phyloP scores from a whole-genome alignment of 805 yeast genomes.

The Peterozyma xylosa region DNA sequence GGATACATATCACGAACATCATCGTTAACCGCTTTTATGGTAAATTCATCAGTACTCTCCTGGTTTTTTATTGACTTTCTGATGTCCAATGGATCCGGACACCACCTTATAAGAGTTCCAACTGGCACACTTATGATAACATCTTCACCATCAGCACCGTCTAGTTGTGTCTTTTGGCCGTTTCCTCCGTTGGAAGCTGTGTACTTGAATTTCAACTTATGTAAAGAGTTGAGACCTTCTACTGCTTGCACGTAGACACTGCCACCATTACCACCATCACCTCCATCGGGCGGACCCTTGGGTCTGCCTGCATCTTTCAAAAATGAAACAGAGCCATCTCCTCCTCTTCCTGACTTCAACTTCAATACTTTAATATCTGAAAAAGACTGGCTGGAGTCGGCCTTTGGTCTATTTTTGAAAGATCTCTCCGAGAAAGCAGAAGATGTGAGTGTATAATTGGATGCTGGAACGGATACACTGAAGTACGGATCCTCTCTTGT shows the following conservation, averaged over 20 bases:
- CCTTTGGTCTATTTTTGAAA: constrained; percentile 32
- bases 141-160: constrained; percentile 82
- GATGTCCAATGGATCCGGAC: constrained; percentile 59
- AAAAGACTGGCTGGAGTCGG: constrained; percentile 34
- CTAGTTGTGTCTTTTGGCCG: constrained; percentile 73
- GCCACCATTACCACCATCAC: constrained; percentile 97
- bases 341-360: constrained; percentile 76
- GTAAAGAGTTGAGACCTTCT: constrained; percentile 62
- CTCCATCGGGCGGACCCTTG: constrained; percentile 97
- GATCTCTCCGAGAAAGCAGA: constrained; percentile 31
- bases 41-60: constrained; percentile 14
- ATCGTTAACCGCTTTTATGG: constrained; percentile 3
- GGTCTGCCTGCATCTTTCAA: constrained; percentile 79
- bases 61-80: constrained; percentile 16
- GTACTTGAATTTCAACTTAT: constrained; percentile 59
- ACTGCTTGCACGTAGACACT: constrained; percentile 77
- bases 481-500: constrained; percentile 14
- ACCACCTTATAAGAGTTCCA: constrained; percentile 84
- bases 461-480: constrained; percentile 20
- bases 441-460: constrained; percentile 23
- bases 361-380: constrained; percentile 64
- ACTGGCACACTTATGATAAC: constrained; percentile 80
- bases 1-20: constrained; percentile 19
- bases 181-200: constrained; percentile 62
- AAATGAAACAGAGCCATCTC: constrained; percentile 82